phyloP scores from a whole-genome alignment of 2,329 filamentous ascomycete species.

The Paecilomyces dactylethromorphus region DNA sequence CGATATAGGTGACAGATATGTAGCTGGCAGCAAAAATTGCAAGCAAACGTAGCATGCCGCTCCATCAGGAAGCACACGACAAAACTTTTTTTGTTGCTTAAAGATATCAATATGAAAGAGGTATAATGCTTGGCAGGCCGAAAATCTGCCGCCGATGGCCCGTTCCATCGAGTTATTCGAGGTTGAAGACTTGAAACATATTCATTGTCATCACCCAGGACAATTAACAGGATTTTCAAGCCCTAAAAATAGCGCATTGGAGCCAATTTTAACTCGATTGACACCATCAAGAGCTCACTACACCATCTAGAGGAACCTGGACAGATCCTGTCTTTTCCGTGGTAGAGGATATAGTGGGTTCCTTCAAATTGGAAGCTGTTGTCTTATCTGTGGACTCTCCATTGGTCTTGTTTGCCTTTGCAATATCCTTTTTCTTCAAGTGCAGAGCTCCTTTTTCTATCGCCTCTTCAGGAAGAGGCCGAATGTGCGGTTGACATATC shows the following conservation, averaged over 20 bases:
- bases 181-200: background rate
- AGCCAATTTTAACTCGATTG: background rate
- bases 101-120: background rate
- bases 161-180: background rate
- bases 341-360: background rate
- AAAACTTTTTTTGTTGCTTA: background rate
- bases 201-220: too few species aligned
- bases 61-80: background rate
- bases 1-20: background rate
- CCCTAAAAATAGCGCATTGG: background rate
- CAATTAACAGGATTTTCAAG: background rate
- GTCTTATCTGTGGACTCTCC: background rate
- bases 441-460: constrained; percentile 71
- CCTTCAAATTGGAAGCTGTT: background rate
- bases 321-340: background rate
- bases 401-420: background rate
- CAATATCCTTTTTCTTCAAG: constrained; percentile 58
- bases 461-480: constrained; percentile 82
- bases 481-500: constrained; percentile 80
- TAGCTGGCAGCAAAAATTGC: background rate
- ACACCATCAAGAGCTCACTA: background rate
- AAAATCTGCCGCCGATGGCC: background rate
- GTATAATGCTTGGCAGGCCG: background rate
- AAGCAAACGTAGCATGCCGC: background rate
- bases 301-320: background rate